A percentile compares a stretch with the other conserved stretches of the same genome.
Conservation (phyloP, 805 yeast species). For the Priceomyces carsonii region DNA sequence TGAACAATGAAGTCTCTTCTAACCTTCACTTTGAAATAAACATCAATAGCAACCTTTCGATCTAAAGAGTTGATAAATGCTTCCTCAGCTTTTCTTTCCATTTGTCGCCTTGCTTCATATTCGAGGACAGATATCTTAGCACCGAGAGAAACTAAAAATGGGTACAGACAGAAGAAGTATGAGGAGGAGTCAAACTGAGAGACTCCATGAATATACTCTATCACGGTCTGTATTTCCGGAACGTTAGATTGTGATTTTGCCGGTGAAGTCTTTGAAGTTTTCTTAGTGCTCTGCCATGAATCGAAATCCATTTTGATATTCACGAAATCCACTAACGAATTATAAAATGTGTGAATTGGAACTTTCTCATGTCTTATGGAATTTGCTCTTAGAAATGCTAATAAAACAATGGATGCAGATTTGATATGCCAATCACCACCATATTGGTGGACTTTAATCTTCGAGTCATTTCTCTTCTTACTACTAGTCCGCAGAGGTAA, state of each 20-base stretch:
- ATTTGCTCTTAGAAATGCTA: constrained; percentile 58
- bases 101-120: constrained; percentile 74
- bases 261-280: constrained; percentile 11
- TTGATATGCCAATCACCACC: constrained; percentile 80
- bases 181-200: constrained; percentile 23
- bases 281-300: constrained; percentile 63
- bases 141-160: constrained; percentile 79
- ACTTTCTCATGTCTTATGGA: constrained; percentile 25
- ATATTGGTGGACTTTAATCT: constrained; percentile 58
- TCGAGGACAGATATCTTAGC: constrained; percentile 79
- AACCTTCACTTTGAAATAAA: constrained; percentile 67
- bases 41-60: constrained; percentile 59
- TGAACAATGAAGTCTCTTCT: constrained; percentile 65
- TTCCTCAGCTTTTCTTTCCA: constrained; percentile 87
- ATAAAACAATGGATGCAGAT: constrained; percentile 62
- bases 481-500: constrained; percentile 10
- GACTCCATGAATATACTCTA: constrained; percentile 51
- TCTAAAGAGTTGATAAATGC: constrained; percentile 79
- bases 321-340: constrained; percentile 76
- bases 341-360: constrained; percentile 60
- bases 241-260: constrained; percentile 7
- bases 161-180: constrained; percentile 78
- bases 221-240: constrained; percentile 41
- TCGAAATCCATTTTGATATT: constrained; percentile 81
- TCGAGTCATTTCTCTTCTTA: constrained; percentile 19